phyloP scores from a whole-genome alignment of 371 early-diverging fungal genomes.

The Encephalitozoon romaleae region DNA sequence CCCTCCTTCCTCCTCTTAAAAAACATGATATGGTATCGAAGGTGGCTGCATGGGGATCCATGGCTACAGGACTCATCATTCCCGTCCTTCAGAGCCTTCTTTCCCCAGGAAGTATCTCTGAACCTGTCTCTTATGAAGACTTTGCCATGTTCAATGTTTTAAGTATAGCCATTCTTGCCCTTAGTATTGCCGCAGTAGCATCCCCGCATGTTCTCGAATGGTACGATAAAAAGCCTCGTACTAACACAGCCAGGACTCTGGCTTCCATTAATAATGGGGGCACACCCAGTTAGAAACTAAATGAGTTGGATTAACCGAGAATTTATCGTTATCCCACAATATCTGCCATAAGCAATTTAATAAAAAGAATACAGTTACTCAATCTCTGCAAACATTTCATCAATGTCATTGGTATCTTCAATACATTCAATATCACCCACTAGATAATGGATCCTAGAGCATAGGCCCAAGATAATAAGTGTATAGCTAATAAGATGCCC shows the following conservation, averaged over 20 bases:
- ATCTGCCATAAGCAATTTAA: background rate
- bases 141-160: background rate
- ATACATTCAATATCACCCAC: background rate
- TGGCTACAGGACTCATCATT: background rate
- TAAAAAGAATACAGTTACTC: background rate
- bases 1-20: background rate
- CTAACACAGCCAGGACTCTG: too few species aligned
- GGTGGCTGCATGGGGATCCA: background rate
- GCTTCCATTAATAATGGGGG: too few species aligned
- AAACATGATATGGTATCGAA: too few species aligned
- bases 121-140: background rate
- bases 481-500: background rate
- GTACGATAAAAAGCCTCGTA: too few species aligned
- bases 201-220: background rate
- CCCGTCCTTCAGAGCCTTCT: background rate
- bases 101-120: background rate
- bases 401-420: background rate
- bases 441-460: constrained; percentile 11
- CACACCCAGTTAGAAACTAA: too few species aligned
- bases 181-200: background rate
- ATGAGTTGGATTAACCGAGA: too few species aligned
- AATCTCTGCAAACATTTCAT: constrained; percentile 7
- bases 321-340: too few species aligned
- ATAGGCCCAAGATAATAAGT: background rate
- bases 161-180: background rate